Percentiles rank a stretch among this genome's conserved stretches.
Evolutionary conservation across 495 filamentous ascomycete species (phyloP).

Genomic region (Penicillium angulare): DNA sequence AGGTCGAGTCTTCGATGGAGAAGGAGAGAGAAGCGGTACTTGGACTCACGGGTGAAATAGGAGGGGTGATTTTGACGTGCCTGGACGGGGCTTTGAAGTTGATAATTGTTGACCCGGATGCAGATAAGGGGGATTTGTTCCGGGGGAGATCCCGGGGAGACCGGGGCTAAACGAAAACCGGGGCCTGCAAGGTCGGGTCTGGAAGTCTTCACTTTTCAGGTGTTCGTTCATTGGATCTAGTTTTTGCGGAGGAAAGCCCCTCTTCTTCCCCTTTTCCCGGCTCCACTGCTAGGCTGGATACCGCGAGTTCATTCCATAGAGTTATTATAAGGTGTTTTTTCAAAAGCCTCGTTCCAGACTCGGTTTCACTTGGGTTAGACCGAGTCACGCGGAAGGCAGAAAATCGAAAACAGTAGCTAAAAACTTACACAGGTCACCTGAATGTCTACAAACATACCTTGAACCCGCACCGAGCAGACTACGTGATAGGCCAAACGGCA

Average conservation of each 20-base stretch:
- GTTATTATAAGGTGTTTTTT: background rate
- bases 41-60: conserved; percentile 27
- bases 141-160: conserved; percentile 10
- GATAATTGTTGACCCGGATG: conserved; percentile 21
- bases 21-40: conserved; percentile 4
- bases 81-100: conserved; percentile 2
- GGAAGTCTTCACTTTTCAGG: no score
- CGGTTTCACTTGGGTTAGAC: conserved; percentile 1
- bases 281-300: no score
- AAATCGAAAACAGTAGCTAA: conserved; percentile 6
- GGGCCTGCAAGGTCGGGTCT: conserved; percentile 4
- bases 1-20: conserved; percentile 8
- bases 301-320: background rate
- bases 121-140: conserved; percentile 11
- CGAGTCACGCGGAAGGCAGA: conserved; percentile 20
- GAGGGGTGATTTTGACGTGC: conserved; percentile 15
- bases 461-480: background rate
- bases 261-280: no score
- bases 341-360: conserved; percentile 12
- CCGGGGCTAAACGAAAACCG: background rate
- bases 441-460: conserved; percentile 2
- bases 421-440: conserved; percentile 19
- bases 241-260: no score
- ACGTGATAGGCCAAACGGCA: no score
- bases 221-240: no score